Evolutionary conservation across 805 yeast species (phyloP).

Genomic region (Candida tammaniensis): DNA sequence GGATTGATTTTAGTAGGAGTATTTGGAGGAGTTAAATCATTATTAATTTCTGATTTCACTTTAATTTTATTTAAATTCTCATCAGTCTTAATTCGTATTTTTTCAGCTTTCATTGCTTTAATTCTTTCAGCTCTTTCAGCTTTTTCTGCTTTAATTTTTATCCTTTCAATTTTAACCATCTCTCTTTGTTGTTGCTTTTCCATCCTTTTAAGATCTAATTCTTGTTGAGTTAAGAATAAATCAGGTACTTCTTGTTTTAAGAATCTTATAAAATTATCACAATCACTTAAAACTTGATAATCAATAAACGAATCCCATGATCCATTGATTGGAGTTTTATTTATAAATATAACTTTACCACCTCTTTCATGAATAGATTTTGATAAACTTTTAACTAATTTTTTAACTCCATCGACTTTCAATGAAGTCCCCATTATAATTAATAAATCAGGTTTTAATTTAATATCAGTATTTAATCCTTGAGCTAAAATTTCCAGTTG

Average conservation of each 20-base stretch:
- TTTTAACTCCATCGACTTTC: conserved; percentile 85
- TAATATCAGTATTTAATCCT: conserved; percentile 65
- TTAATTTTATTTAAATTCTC: conserved; percentile 6
- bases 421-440: conserved; percentile 92
- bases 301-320: conserved; percentile 72
- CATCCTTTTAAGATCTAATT: conserved; percentile 41
- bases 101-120: conserved; percentile 22
- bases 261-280: conserved; percentile 74
- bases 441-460: conserved; percentile 68
- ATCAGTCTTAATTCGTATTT: conserved; percentile 6
- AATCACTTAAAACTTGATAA: conserved; percentile 74
- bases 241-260: conserved; percentile 56
- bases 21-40: conserved; percentile 13
- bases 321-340: conserved; percentile 60
- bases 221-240: conserved; percentile 58
- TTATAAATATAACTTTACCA: conserved; percentile 76
- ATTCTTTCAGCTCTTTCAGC: too few relatives aligned
- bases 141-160: conserved; percentile 9
- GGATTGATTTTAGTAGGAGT: conserved; percentile 12
- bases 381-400: conserved; percentile 67
- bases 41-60: conserved; percentile 8
- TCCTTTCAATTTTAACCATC: conserved; percentile 10
- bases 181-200: conserved; percentile 10
- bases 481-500: conserved; percentile 73
- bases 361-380: conserved; percentile 71